Evolutionary conservation across 2,329 filamentous ascomycete species (phyloP).

Genomic region (Thyridium curvatum): DNA sequence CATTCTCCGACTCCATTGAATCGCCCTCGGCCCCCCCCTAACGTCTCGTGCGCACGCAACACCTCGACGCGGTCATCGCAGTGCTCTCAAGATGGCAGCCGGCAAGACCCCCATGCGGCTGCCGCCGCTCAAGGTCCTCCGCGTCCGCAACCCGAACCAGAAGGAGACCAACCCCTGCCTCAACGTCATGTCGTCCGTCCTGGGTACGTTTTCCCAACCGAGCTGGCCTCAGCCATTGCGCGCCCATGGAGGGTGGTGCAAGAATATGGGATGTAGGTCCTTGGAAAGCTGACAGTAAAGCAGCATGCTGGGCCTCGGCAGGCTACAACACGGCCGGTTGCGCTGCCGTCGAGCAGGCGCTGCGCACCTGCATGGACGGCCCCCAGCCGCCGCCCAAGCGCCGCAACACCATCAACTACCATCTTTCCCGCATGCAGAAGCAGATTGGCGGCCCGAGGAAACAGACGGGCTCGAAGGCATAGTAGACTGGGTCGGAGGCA

Average conservation of each 20-base stretch:
- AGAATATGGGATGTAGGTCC: too few species aligned
- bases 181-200: slow-evolving; percentile 49
- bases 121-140: slow-evolving; percentile 48
- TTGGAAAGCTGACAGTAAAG: slow-evolving; percentile 1
- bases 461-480: slow-evolving; percentile 24
- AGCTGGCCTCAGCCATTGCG: background rate
- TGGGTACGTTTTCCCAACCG: slow-evolving; percentile 34
- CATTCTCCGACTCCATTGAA: too few species aligned
- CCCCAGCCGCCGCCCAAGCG: slow-evolving; percentile 43
- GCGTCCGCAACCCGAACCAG: slow-evolving; percentile 47
- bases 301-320: slow-evolving; percentile 80
- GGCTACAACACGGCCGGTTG: slow-evolving; percentile 60
- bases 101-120: slow-evolving; percentile 48
- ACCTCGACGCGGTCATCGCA: background rate
- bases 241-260: too few species aligned
- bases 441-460: slow-evolving; percentile 56
- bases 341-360: slow-evolving; percentile 50
- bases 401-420: slow-evolving; percentile 86
- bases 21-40: too few species aligned
- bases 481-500: background rate
- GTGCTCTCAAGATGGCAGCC: slow-evolving; percentile 5
- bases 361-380: slow-evolving; percentile 74
- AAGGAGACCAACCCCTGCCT: slow-evolving; percentile 46
- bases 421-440: slow-evolving; percentile 72
- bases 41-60: too few species aligned